phyloP scores from a whole-genome alignment of 148 eudicot species.

The Drosera capensis region DNA sequence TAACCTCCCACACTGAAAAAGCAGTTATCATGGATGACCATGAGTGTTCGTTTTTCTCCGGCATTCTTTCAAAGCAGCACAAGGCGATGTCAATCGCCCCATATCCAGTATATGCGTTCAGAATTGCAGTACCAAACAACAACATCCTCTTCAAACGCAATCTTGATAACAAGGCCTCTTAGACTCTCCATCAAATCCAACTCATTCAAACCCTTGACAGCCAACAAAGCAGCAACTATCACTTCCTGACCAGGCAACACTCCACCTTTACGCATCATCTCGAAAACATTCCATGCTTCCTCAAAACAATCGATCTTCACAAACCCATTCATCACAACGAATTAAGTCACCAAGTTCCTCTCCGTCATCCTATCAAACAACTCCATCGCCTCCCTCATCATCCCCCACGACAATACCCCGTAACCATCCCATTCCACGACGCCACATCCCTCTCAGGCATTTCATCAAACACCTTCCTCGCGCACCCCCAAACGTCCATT shows the following conservation, averaged over 20 bases:
- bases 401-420: slow-evolving; percentile 26
- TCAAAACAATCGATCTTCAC: slow-evolving; percentile 9
- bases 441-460: slow-evolving; percentile 26
- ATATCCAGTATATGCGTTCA: slow-evolving; percentile 23
- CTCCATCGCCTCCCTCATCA: slow-evolving; percentile 23
- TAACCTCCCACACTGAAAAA: slow-evolving; percentile 23
- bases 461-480: slow-evolving; percentile 22
- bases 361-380: slow-evolving; percentile 27
- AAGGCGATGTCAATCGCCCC: slow-evolving; percentile 22
- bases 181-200: slow-evolving; percentile 14
- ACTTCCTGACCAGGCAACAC: slow-evolving; percentile 21
- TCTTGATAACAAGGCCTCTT: slow-evolving; percentile 19
- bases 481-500: slow-evolving; percentile 15
- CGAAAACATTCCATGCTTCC: slow-evolving; percentile 26
- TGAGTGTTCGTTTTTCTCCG: slow-evolving; percentile 26
- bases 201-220: slow-evolving; percentile 13
- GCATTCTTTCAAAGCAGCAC: slow-evolving; percentile 19
- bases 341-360: slow-evolving; percentile 31
- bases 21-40: slow-evolving; percentile 33
- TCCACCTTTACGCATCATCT: slow-evolving; percentile 16
- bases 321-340: slow-evolving; percentile 29
- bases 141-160: slow-evolving; percentile 22
- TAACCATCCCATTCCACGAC: slow-evolving; percentile 31
- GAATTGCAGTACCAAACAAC: slow-evolving; percentile 22
- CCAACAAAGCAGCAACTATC: slow-evolving; percentile 19